Evolutionary conservation across 495 filamentous ascomycete species (phyloP).

Genomic region (Podospora conica): DNA sequence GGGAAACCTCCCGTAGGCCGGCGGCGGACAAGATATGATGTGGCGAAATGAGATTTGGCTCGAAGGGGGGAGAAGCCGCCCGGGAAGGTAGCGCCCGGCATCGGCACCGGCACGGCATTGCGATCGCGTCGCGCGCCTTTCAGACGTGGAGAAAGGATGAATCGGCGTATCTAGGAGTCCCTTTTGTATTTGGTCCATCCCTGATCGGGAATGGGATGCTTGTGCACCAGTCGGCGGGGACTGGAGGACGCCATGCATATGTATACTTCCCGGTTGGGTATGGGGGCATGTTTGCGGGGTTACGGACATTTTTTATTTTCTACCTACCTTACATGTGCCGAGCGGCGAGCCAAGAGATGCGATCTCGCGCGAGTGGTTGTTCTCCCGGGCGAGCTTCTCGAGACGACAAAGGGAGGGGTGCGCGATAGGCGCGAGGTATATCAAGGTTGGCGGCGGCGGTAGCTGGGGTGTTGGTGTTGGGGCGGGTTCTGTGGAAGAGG

Average conservation of each 20-base stretch:
- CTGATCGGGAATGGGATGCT: no score
- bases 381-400: not conserved
- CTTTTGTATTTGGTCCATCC: not conserved
- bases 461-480: no score
- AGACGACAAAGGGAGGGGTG: not conserved
- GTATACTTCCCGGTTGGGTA: not conserved
- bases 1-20: not conserved
- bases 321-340: not conserved
- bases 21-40: not conserved
- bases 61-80: not conserved
- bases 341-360: not conserved
- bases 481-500: not conserved
- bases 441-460: not conserved
- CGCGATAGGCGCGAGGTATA: not conserved
- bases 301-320: not conserved
- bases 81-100: not conserved
- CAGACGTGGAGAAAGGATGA: no score
- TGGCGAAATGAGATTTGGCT: not conserved
- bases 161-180: not conserved
- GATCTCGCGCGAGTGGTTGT: not conserved
- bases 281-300: not conserved
- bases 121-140: not conserved
- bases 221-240: not conserved
- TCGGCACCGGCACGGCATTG: not conserved
- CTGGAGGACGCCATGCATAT: not conserved